Base-by-base conservation (phyloP, 140 eudicot species). In the Anethum foeniculum region DNA sequence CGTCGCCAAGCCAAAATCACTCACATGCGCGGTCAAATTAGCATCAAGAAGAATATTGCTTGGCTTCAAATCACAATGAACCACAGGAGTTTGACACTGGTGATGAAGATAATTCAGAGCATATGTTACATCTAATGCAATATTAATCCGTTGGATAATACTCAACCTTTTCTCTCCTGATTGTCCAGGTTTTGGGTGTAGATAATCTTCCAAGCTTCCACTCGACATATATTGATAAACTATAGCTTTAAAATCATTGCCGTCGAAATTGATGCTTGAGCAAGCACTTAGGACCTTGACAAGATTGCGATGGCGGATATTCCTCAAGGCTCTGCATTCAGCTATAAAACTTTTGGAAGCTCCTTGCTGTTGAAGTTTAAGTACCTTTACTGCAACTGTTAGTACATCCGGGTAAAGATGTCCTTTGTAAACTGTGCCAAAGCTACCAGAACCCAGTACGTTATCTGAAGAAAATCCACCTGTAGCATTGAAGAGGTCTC, bases 401-500 rank as follows among this genome's bases (percentile, higher is more conserved):
- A 12, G 28, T 14, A 6, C 13, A 60, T 78, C 36, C 0, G 44
- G 13, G 23, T 16, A 5, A 41, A 72, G 36, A 19, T 7, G 18
- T 58, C 74, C 81, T n/a, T 39, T 39, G 36, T 78, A 78, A 9
- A 78, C 74, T 58, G 56, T 38, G 34, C 81, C 81, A 78, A 58
- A 62, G 67, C 74, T 78, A 39, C 81, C 81, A 21, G 81, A 60
- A 21, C 81, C 81, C 0, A 78, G 46, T 6, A 78, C 27, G 9
- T 58, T 58, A 36, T 8, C 25, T 5, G 75, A 15, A 62, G 43
- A n/a, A 69, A 78, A 78, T 78, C 81, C 75, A 21, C 30, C 39
- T 13, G 81, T 78, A 11, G 81, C 81, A 15, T 39, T 23, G 36
- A 58, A 15, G 43, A 78, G 81, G 71, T 78, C 74, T 21, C 62